phyloP scores from a whole-genome alignment of 371 early-diverging fungal species.

The Choanephora cucurbitarum region DNA sequence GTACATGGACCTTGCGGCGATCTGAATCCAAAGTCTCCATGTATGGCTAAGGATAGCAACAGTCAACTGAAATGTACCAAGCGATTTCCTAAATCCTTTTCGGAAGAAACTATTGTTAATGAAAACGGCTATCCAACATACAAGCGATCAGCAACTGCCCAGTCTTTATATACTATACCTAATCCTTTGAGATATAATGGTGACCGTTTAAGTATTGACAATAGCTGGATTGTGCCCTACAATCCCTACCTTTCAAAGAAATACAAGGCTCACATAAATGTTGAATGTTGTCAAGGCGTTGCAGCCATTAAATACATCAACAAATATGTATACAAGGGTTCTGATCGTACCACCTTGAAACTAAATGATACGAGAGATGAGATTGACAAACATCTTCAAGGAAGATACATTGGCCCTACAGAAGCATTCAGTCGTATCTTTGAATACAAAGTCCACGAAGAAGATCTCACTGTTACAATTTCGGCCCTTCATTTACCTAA shows the following conservation, averaged over 20 bases:
- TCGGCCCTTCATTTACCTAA: conserved; percentile 3
- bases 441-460: conserved; percentile 11
- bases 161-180: neutral
- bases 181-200: neutral
- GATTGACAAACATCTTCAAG: neutral
- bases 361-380: conserved; percentile 7
- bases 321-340: conserved; percentile 44
- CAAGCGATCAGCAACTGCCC: neutral
- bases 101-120: neutral
- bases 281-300: conserved; percentile 34
- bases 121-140: conserved; percentile 11
- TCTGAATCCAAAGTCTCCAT: conserved; percentile 8
- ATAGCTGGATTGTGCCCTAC: conserved; percentile 35
- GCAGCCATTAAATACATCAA: conserved; percentile 38
- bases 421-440: neutral
- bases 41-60: conserved; percentile 5
- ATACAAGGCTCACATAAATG: conserved; percentile 45
- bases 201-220: conserved; percentile 17
- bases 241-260: conserved; percentile 34
- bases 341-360: conserved; percentile 12
- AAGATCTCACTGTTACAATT: neutral
- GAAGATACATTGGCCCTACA: too few species aligned
- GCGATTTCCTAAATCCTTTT: conserved; percentile 6
- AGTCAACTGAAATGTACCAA: conserved; percentile 4
- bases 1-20: conserved; percentile 14